phyloP scores from a whole-genome alignment of 78 protist genomes.

The Anaeramoeba ignava region DNA sequence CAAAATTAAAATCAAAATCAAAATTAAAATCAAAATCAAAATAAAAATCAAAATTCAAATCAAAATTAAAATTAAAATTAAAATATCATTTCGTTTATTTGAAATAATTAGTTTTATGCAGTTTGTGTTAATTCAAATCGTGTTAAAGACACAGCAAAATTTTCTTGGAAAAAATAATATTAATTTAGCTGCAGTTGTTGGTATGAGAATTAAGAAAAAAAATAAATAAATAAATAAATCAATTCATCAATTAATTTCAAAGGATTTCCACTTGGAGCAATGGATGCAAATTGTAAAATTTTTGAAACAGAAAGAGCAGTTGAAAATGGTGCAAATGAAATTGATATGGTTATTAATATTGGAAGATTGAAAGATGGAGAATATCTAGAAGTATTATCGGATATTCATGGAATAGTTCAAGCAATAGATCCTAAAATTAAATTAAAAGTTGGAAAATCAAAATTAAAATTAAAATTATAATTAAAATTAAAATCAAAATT shows the following conservation, averaged over 20 bases:
- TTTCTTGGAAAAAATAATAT: conserved; percentile 7
- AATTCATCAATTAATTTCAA: too few relatives aligned
- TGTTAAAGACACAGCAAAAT: neutral
- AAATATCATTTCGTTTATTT: too few relatives aligned
- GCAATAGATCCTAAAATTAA: neutral
- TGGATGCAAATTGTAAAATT: conserved; percentile 26
- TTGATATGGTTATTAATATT: conserved; percentile 55
- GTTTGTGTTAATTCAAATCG: conserved; percentile 52
- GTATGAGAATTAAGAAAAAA: too few relatives aligned
- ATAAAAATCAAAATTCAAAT: too few relatives aligned
- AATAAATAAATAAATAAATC: too few relatives aligned
- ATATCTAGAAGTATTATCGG: conserved; percentile 15
- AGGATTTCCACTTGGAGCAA: conserved; percentile 63
- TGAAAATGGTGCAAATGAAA: conserved; percentile 32
- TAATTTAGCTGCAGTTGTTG: conserved; percentile 30
- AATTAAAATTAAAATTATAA: too few relatives aligned
- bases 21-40: too few relatives aligned
- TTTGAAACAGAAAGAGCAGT: conserved; percentile 25
- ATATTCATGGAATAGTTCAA: conserved; percentile 17
- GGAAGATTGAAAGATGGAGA: conserved; percentile 22
- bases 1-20: too few relatives aligned
- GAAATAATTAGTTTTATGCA: conserved; percentile 30
- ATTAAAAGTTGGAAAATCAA: too few relatives aligned
- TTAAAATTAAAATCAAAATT: too few relatives aligned
- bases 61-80: too few relatives aligned